Evolutionary conservation across 148 eudicot genomes (phyloP).

Genomic region (Vaccinium vitisidaea): DNA sequence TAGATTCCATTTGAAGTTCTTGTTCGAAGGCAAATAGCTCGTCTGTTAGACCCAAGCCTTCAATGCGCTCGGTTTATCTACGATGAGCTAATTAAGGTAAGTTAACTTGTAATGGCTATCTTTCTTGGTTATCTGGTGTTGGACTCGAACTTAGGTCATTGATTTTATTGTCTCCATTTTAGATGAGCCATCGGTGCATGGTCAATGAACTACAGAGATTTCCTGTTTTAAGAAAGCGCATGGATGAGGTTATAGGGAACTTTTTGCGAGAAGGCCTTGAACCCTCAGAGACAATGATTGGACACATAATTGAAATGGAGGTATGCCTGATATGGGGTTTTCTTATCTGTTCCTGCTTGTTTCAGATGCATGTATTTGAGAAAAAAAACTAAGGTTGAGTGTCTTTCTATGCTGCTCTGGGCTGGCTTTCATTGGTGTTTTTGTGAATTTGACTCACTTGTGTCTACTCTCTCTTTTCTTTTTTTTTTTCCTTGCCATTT

Average conservation of each 20-base stretch:
- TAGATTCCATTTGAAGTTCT: constrained; percentile 62
- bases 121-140: neutral
- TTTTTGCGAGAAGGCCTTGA: constrained; percentile 80
- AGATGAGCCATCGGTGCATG: constrained; percentile 93
- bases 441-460: neutral
- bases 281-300: constrained; percentile 79
- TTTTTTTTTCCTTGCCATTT: neutral
- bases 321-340: constrained; percentile 34
- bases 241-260: constrained; percentile 81
- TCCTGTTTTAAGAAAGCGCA: constrained; percentile 76
- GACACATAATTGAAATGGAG: constrained; percentile 93
- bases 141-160: neutral
- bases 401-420: neutral
- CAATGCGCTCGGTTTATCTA: constrained; percentile 94
- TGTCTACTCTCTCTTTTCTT: neutral
- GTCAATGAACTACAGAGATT: constrained; percentile 79
- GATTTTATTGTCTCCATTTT: constrained; percentile 20
- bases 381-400: neutral
- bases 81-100: constrained; percentile 83
- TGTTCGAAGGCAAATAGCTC: constrained; percentile 85
- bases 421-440: neutral
- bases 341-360: neutral
- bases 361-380: neutral
- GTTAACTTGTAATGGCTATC: neutral
- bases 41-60: constrained; percentile 88